Percentiles rank a stretch among this genome's conserved stretches.
Evolutionary conservation across 179 eudicot genomes (phyloP).

Genomic region (Silene vulgaris): DNA sequence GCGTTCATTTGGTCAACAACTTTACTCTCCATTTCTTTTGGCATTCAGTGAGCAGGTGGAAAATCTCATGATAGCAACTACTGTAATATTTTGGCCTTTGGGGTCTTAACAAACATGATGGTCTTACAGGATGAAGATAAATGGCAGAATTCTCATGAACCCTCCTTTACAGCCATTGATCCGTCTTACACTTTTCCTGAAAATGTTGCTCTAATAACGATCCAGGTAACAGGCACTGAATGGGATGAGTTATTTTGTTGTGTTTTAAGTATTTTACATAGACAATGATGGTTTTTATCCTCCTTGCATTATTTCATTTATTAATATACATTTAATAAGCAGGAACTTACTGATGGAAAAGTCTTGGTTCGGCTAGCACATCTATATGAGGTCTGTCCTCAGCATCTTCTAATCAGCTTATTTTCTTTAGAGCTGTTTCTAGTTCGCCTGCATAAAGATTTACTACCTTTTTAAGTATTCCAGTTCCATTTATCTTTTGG

Average conservation of each 20-base stretch:
- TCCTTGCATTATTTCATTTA: background rate
- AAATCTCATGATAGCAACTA: slow-evolving; percentile 2
- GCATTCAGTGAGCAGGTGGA: slow-evolving; percentile 83
- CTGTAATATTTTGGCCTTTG: background rate
- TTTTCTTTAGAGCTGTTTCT: background rate
- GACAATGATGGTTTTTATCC: background rate
- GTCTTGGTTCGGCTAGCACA: slow-evolving; percentile 85
- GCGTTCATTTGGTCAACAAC: slow-evolving; percentile 75
- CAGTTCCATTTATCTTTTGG: background rate
- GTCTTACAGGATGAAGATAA: slow-evolving; percentile 60
- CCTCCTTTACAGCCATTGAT: slow-evolving; percentile 63
- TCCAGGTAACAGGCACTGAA: slow-evolving; percentile 49
- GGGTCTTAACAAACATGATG: slow-evolving; percentile 2
- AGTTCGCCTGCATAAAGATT: background rate
- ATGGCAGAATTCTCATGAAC: slow-evolving; percentile 42
- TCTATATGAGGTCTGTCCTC: slow-evolving; percentile 62
- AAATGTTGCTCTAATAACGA: slow-evolving; percentile 77
- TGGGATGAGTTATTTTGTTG: slow-evolving; percentile 5
- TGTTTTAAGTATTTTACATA: background rate
- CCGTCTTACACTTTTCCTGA: slow-evolving; percentile 71
- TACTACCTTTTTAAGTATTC: background rate
- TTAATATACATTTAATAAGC: slow-evolving; percentile 13
- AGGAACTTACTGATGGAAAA: slow-evolving; percentile 75
- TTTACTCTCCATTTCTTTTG: slow-evolving; percentile 86
- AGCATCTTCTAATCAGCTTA: background rate